Base-by-base conservation (phyloP, 495 filamentous ascomycete genomes). In the Aspergillus conjunctus region DNA sequence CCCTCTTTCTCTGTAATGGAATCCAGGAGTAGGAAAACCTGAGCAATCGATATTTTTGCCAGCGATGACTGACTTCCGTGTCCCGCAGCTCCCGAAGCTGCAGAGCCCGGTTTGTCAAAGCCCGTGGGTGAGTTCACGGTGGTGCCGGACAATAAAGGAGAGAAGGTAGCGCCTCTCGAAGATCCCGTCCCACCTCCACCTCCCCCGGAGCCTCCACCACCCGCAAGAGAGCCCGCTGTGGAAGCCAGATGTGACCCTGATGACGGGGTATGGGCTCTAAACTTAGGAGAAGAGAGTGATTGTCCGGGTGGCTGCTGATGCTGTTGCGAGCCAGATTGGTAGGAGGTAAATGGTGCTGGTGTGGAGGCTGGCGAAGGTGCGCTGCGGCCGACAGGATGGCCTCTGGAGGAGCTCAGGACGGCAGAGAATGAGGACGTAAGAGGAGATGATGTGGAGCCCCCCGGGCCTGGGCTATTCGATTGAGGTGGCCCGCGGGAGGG, bases 21-120 rank as follows among this genome's bases (percentile, higher is more conserved):
- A 78, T 92, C 93, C 59, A 99, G 83, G 37, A 98, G 84, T 59
- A 99, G 82, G 76, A 93, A 95, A 57, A 98, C 86, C 81, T 99
- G 95, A 57, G 93, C 92, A 66, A 95, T 88, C 58, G 91, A 91
- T 72, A 99, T 93, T 71, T 92, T 96, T 44, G 90, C 77, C 26
- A 84, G 73, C 11, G 81, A 84, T 10, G 81, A 82, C 68, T 82
- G 80, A 60, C 78, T 78, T 26, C 75, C 72, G 68, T 75, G 75
- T 56, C 73, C 70, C 39, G 66, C 62, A 62, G 67, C 59, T 37
- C 70, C 70, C n/a, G 68, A 70, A 34, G 69, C 62, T 65, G 74
- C 67, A 7, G 79, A 79, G 43, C 76, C 74, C 34, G 78, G 68
- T 66, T 81, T 81, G 58, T 85, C 83, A 58, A 83, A 84, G 57